These are phyloP conservation scores for Nitzschia palea DNA, from an alignment of 108 stramenopile species.

Conservation along the genomic window DNA sequence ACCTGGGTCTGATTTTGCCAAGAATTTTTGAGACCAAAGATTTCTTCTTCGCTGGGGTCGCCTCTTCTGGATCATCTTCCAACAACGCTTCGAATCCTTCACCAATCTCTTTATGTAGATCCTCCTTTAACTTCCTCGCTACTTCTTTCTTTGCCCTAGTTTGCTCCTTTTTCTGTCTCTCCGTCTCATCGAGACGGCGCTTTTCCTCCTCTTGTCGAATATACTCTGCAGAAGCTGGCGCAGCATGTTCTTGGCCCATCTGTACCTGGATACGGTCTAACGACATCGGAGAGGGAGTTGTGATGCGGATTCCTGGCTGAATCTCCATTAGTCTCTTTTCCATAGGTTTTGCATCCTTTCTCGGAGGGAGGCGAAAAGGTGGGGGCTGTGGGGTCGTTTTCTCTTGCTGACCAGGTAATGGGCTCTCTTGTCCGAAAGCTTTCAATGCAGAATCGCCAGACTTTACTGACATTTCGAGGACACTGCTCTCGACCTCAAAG, in stretches of 20 bases:
- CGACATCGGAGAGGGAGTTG: conserved; percentile 36
- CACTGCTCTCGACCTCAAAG: conserved; percentile 20
- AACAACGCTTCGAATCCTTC: conserved; percentile 34
- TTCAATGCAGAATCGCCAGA: conserved; percentile 18
- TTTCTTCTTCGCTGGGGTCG: conserved; percentile 12
- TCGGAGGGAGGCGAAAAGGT: background rate
- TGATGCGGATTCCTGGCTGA: conserved; percentile 22
- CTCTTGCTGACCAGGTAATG: background rate
- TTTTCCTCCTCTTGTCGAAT: background rate
- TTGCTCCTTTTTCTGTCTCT: background rate
- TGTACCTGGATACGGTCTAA: conserved; percentile 33
- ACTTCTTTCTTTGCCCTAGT: conserved; percentile 1
- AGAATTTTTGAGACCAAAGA: conserved; percentile 23
- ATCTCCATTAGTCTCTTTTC: conserved; percentile 22
- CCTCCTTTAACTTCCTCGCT: conserved; percentile 13
- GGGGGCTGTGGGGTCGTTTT: conserved; percentile 3
- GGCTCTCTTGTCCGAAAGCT: conserved; percentile 1
- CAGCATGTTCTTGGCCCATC: conserved; percentile 30
- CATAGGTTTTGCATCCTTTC: background rate
- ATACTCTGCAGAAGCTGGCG: conserved; percentile 30
- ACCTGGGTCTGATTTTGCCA: conserved; percentile 26
- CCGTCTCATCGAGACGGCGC: background rate
- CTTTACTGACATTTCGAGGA: conserved; percentile 16
- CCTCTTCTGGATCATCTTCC: background rate
- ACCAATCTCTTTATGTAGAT: conserved; percentile 12